phyloP scores from a whole-genome alignment of 2,329 filamentous ascomycete genomes.

The Beauveria australis region DNA sequence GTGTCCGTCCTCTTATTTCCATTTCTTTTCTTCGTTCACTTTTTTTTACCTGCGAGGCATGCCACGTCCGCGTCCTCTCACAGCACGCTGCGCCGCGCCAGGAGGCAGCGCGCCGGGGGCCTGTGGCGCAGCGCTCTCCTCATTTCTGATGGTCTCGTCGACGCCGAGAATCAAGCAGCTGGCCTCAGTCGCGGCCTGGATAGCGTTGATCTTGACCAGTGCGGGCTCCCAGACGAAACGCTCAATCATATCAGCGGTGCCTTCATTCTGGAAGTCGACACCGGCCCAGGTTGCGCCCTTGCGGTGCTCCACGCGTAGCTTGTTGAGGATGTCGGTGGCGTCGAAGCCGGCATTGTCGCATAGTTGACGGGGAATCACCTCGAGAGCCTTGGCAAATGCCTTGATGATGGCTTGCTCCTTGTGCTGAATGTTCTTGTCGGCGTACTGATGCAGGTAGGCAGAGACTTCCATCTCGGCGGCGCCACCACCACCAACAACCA shows the following conservation, averaged over 20 bases:
- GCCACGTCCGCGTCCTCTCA: slow-evolving; percentile 74
- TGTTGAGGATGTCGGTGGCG: slow-evolving; percentile 95
- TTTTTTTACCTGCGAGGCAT: slow-evolving; percentile 70
- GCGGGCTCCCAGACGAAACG: slow-evolving; percentile 97
- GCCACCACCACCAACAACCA: slow-evolving; percentile 90
- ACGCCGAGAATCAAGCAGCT: slow-evolving; percentile 92
- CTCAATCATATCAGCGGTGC: slow-evolving; percentile 88
- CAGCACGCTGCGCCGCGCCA: slow-evolving; percentile 79
- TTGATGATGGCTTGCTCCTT: slow-evolving; percentile 98
- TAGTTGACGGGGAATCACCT: slow-evolving; percentile 91
- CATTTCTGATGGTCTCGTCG: slow-evolving; percentile 97
- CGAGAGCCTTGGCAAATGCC: slow-evolving; percentile 92
- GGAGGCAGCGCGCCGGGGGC: slow-evolving; percentile 69
- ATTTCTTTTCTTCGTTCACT: slow-evolving; percentile 8
- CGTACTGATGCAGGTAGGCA: slow-evolving; percentile 83
- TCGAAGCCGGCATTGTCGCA: slow-evolving; percentile 99
- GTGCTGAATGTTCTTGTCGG: slow-evolving; percentile 84
- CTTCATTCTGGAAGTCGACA: slow-evolving; percentile 89
- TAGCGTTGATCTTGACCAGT: slow-evolving; percentile 92
- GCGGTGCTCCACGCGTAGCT: slow-evolving; percentile 89
- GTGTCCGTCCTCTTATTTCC: slow-evolving; percentile 10
- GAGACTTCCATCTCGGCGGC: slow-evolving; percentile 96
- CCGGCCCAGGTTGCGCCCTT: slow-evolving; percentile 91
- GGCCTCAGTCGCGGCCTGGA: slow-evolving; percentile 92
- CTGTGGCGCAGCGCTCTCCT: slow-evolving; percentile 81